A percentile compares a stretch with the other conserved stretches of the same genome.
These are phyloP conservation scores for Colletotrichum abscissum DNA, from an alignment of 2,329 filamentous ascomycete genomes.

Conservation along the genomic window DNA sequence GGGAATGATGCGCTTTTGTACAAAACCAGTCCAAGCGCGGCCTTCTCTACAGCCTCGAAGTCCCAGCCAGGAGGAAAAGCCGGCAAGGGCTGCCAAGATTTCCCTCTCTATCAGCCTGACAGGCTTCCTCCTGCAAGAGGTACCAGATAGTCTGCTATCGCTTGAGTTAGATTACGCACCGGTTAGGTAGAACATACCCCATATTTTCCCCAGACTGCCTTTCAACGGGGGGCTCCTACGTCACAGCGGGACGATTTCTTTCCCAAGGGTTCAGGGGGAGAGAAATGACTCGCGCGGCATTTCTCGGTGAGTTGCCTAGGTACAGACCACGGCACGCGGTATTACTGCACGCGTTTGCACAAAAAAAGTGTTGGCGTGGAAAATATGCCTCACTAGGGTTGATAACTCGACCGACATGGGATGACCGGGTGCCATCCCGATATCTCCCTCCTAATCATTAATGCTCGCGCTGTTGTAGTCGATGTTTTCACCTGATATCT, in stretches of 20 bases:
- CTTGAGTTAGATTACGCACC: slow-evolving; percentile 28
- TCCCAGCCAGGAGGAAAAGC: background rate
- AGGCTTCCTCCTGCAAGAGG: slow-evolving; percentile 20
- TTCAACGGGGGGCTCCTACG: slow-evolving; percentile 11
- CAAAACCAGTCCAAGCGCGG: slow-evolving; percentile 18
- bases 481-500: background rate
- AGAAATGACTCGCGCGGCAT: slow-evolving; percentile 21
- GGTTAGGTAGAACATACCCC: slow-evolving; percentile 14
- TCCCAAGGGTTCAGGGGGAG: slow-evolving; percentile 20
- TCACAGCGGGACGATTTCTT: slow-evolving; percentile 27
- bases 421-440: background rate
- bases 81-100: slow-evolving; percentile 27
- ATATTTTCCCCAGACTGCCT: slow-evolving; percentile 31
- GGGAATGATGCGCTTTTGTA: slow-evolving; percentile 31
- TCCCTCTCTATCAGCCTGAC: slow-evolving; percentile 10
- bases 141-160: slow-evolving; percentile 4
- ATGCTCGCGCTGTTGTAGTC: background rate
- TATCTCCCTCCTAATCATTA: background rate
- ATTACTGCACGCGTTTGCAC: background rate
- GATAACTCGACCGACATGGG: background rate
- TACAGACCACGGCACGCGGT: too few species aligned
- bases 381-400: background rate
- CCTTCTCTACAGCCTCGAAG: background rate
- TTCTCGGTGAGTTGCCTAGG: background rate
- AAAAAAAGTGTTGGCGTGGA: background rate